Conservation (phyloP, 495 filamentous ascomycete species). For the Choiromyces venosus region DNA sequence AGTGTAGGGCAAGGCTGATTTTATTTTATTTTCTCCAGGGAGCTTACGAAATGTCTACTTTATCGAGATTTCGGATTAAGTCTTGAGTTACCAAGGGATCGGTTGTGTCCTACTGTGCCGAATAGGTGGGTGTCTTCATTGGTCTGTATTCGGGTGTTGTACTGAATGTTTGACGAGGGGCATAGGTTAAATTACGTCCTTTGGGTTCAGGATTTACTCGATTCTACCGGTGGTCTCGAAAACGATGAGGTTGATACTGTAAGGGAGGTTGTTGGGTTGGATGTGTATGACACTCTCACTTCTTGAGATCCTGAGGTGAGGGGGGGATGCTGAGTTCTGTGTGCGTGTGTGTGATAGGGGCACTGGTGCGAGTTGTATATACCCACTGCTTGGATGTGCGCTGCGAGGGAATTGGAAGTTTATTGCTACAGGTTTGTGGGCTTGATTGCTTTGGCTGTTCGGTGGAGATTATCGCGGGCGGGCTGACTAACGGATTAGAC, state of each 20-base stretch:
- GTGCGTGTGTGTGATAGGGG: conserved; percentile 50
- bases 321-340: not conserved
- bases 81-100: conserved; percentile 46
- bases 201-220: conserved; percentile 81
- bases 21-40: conserved; percentile 14
- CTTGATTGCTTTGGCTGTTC: not conserved
- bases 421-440: conserved; percentile 51
- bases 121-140: conserved; percentile 22
- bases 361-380: conserved; percentile 85
- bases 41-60: conserved; percentile 75
- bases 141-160: not conserved
- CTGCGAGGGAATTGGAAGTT: conserved; percentile 66
- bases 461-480: no score
- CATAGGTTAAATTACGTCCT: conserved; percentile 71
- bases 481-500: conserved; percentile 47
- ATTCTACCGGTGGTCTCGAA: conserved; percentile 58
- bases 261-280: conserved; percentile 54
- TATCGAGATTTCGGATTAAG: conserved; percentile 66
- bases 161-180: not conserved
- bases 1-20: not conserved
- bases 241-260: conserved; percentile 43
- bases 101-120: conserved; percentile 81
- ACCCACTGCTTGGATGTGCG: conserved; percentile 73
- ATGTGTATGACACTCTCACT: conserved; percentile 50
- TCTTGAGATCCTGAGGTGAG: not conserved